Evolutionary conservation across 2,329 filamentous ascomycete genomes (phyloP), one percentile per base, ranked within the genome.

Genomic region (Fusarium sp.): DNA sequence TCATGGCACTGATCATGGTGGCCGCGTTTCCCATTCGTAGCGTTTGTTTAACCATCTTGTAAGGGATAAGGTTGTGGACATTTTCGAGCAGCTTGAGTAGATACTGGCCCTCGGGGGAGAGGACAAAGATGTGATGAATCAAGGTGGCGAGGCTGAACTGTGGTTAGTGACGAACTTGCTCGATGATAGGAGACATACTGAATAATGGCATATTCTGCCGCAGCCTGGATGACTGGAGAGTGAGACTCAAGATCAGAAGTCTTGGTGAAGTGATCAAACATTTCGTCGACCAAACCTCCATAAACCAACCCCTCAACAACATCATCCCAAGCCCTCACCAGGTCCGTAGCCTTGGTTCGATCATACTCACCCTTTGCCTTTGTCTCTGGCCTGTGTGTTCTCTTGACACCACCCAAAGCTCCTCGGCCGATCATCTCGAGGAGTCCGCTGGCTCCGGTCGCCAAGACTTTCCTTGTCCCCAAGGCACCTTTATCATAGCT

Each of bases 401-500:
- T 74, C 35, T 73, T 74, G 6, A 83, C 63, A 0, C 93, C 93
- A 0, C 90, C 92, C 16, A 94, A 82, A 37, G 89, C 85, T 8
- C 92, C 93, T 70, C 93, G 85, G 1, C 89, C 90, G 14, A 93
- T 84, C 78, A 91, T 90, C 82, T 95, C 93, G 63, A 94, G 86
- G 66, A 95, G 81, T 8, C 90, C 89, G 38, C 92, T 92, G 11
- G 91, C 87, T 0, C 92, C 93, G 8, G 93, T 94, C 0, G 93
- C 90, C 58, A 96, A 83, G 22, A 92, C 93, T 83, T 94, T 95
- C 61, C 93, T 87, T 68, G 91, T 91, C 1, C 93, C 93, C 74
- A 96, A 83, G 0, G 90, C 87, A 16, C 92, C 93, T 81, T 94
- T 94, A 80, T 96, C 93, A 78, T 95, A 96, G 79, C 92, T 94